Evolutionary conservation across 202 grass and related monocot species (phyloP).

Genomic region (Eragrostis tef): DNA sequence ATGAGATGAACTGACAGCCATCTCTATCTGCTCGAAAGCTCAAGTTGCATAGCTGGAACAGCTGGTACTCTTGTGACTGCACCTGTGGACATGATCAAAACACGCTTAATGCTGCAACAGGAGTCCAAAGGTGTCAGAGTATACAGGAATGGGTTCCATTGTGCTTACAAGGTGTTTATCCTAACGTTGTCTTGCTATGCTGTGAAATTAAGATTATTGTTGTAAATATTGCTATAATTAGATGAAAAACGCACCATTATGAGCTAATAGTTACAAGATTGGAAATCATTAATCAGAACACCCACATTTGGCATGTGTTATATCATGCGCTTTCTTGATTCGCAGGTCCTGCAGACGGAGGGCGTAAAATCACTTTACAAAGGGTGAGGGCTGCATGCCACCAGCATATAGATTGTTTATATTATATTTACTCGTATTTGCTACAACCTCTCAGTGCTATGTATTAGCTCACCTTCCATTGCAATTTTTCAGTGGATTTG

Average conservation of each 20-base stretch:
- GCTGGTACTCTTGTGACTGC: slow-evolving; percentile 76
- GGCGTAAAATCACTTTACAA: slow-evolving; percentile 84
- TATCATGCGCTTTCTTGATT: slow-evolving; percentile 38
- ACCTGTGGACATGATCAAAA: slow-evolving; percentile 94
- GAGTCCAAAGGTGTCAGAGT: slow-evolving; percentile 59
- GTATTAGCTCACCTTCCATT: background rate
- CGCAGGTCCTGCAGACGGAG: slow-evolving; percentile 75
- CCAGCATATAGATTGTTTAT: background rate
- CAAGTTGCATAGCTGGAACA: slow-evolving; percentile 90
- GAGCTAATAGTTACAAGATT: slow-evolving; percentile 12
- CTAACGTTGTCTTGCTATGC: slow-evolving; percentile 22
- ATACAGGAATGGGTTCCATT: slow-evolving; percentile 87
- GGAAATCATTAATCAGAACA: slow-evolving; percentile 37
- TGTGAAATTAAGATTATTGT: slow-evolving; percentile 14
- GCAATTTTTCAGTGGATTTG: slow-evolving; percentile 67
- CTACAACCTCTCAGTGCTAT: too few relatives aligned
- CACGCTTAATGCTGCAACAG: slow-evolving; percentile 86
- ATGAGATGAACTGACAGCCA: slow-evolving; percentile 52
- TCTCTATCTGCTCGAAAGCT: slow-evolving; percentile 63
- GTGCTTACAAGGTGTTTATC: slow-evolving; percentile 79
- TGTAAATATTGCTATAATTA: slow-evolving; percentile 15
- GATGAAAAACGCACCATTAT: background rate
- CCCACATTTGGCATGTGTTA: background rate
- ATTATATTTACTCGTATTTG: background rate
- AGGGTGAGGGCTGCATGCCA: slow-evolving; percentile 55